Percentiles rank a stretch among this genome's conserved stretches.
phyloP scores from a whole-genome alignment of 805 yeast genomes.

The Kluyveromyces aestuarii region DNA sequence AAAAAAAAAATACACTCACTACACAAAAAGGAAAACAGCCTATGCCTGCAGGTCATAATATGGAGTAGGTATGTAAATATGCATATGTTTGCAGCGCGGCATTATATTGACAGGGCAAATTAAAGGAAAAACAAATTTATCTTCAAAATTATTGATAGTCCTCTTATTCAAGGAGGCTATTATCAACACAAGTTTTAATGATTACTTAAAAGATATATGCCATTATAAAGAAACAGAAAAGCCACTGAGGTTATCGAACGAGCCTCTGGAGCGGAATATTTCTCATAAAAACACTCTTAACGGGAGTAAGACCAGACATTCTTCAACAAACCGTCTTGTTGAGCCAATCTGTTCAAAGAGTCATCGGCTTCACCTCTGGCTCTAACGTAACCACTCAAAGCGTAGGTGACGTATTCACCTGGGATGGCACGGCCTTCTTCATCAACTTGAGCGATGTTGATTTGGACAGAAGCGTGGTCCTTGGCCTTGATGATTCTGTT shows the following conservation, averaged over 20 bases:
- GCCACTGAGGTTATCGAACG: background rate
- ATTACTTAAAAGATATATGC: conserved; percentile 2
- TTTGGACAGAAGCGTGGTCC: conserved; percentile 99
- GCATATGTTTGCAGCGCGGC: too few relatives aligned
- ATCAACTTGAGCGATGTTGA: conserved; percentile 97
- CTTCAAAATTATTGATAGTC: too few relatives aligned
- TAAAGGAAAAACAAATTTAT: too few relatives aligned
- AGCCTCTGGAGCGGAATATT: background rate
- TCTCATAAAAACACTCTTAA: conserved; percentile 33
- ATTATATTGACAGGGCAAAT: background rate
- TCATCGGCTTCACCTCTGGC: conserved; percentile 99
- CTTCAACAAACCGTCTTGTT: conserved; percentile 95
- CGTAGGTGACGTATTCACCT: conserved; percentile 88
- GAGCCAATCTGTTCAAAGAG: conserved; percentile 98
- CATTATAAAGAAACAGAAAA: conserved; percentile 1
- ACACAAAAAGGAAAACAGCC: background rate
- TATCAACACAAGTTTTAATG: conserved; percentile 3
- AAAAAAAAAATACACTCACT: too few relatives aligned
- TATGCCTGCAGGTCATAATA: too few relatives aligned
- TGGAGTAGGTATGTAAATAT: too few relatives aligned
- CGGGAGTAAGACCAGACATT: conserved; percentile 94
- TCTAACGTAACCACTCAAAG: conserved; percentile 95
- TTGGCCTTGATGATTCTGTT: conserved; percentile 99
- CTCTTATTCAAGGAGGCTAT: too few relatives aligned
- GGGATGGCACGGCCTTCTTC: conserved; percentile 92